Evolutionary conservation across 306 rosid species (phyloP).

Genomic region (Psophocarpus tetragonolobus): DNA sequence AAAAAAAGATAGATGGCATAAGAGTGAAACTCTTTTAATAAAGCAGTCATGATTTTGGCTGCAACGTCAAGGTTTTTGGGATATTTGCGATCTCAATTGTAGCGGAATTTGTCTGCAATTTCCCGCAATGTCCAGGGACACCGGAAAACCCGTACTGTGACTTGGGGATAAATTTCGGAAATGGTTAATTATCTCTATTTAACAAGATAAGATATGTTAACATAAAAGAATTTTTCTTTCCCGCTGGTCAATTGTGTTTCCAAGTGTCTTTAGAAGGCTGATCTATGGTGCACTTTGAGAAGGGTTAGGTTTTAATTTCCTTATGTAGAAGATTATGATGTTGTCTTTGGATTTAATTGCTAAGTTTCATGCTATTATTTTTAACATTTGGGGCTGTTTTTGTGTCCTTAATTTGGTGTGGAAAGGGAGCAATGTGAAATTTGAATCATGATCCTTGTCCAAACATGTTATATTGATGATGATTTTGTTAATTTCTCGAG

Average conservation of each 20-base stretch:
- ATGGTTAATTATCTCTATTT: neutral
- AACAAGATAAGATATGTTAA: neutral
- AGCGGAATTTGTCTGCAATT: no score
- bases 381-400: neutral
- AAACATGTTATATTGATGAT: neutral
- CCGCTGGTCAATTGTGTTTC: neutral
- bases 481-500: conserved; percentile 2
- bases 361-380: neutral
- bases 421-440: neutral
- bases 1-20: no score
- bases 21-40: no score
- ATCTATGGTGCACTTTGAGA: neutral
- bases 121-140: no score
- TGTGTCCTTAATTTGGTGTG: neutral
- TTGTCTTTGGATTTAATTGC: neutral
- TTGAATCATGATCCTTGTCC: neutral
- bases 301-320: neutral
- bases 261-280: neutral
- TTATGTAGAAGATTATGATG: neutral
- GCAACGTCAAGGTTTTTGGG: no score
- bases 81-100: no score
- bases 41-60: no score
- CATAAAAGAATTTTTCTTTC: no score
- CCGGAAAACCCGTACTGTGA: no score
- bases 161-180: neutral